Conservation (phyloP, 2,329 filamentous ascomycete genomes). For the Aspergillus quadrilineatus region DNA sequence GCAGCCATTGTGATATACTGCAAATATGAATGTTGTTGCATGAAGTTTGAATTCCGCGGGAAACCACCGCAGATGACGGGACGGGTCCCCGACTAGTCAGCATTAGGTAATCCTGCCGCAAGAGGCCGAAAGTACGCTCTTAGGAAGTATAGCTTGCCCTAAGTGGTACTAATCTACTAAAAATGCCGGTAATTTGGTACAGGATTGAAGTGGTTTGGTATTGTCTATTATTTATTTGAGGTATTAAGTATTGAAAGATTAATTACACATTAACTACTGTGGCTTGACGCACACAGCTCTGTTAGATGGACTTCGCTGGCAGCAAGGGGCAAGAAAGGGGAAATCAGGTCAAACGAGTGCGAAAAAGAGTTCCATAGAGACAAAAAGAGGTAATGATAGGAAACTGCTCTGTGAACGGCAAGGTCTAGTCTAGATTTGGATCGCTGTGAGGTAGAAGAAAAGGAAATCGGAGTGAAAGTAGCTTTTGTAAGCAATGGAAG, state of each 20-base stretch:
- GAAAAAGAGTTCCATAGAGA: neutral
- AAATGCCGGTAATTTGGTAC: neutral
- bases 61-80: conserved; percentile 19
- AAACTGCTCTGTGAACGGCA: neutral
- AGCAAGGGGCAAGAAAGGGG: neutral
- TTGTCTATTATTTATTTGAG: conserved; percentile 9
- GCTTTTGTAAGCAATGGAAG: neutral
- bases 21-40: conserved; percentile 13
- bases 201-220: conserved; percentile 8
- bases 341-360: neutral
- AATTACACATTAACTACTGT: conserved; percentile 20
- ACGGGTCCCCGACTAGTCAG: neutral
- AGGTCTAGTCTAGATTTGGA: neutral
- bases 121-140: neutral
- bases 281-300: conserved; percentile 2
- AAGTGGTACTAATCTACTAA: neutral
- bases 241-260: conserved; percentile 1
- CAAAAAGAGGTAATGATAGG: neutral
- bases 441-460: neutral
- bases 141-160: neutral
- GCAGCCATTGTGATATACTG: conserved; percentile 32
- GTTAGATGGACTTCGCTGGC: neutral
- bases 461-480: neutral
- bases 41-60: conserved; percentile 30
- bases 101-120: neutral